phyloP scores from a whole-genome alignment of 352 stramenopile genomes.

The Pythium plurisporium region DNA sequence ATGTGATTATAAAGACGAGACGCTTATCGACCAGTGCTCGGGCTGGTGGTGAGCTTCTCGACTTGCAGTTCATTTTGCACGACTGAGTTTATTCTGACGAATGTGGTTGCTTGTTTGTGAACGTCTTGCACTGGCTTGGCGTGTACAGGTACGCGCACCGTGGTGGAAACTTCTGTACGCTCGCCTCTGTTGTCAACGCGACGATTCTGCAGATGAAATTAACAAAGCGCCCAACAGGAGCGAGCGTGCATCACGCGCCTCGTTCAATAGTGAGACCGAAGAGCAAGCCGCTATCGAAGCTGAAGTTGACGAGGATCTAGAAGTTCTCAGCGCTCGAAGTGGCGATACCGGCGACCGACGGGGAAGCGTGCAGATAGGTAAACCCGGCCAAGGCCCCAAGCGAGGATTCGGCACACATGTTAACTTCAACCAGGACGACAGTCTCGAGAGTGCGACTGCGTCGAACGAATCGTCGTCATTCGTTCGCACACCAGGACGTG shows the following conservation, averaged over 20 bases:
- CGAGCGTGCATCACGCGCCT: conserved; percentile 47
- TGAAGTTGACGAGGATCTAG: conserved; percentile 75
- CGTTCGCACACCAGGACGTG: conserved; percentile 18
- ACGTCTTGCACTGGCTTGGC: too few species aligned
- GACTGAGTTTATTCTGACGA: not conserved
- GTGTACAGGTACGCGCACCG: conserved; percentile 18
- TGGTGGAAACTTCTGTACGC: conserved; percentile 24
- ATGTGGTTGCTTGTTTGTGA: not conserved
- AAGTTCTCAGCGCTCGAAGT: conserved; percentile 70
- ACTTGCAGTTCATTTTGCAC: too few species aligned
- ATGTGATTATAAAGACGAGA: conserved; percentile 24
- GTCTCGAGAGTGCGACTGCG: conserved; percentile 11
- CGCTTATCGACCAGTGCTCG: conserved; percentile 17
- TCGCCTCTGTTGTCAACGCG: conserved; percentile 26
- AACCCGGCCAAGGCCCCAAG: conserved; percentile 25
- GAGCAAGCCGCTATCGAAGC: conserved; percentile 66
- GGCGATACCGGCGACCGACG: conserved; percentile 42
- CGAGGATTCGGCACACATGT: conserved; percentile 66
- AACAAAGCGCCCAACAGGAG: conserved; percentile 36
- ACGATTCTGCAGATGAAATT: conserved; percentile 24
- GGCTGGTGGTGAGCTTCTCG: conserved; percentile 18
- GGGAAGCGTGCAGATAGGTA: conserved; percentile 27
- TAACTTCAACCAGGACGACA: conserved; percentile 35
- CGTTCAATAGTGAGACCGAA: conserved; percentile 60
- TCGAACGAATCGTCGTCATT: conserved; percentile 22